A percentile compares a stretch with the other conserved stretches of the same genome.
These are phyloP conservation scores for Cadophora malorum DNA, from an alignment of 2,329 filamentous ascomycete genomes.

Conservation along the genomic window DNA sequence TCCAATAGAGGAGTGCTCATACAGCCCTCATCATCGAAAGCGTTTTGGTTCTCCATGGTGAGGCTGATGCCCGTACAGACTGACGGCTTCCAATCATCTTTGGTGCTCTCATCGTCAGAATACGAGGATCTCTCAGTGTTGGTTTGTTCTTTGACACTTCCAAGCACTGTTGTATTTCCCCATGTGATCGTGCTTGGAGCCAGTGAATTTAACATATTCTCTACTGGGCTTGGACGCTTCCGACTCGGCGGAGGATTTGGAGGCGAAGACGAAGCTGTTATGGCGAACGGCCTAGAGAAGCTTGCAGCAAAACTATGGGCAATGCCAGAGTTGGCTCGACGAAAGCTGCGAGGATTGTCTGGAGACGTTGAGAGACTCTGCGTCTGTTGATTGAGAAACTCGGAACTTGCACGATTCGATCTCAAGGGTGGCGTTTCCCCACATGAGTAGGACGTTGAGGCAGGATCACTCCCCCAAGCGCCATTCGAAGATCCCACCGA, in stretches of 20 bases:
- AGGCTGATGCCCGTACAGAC: conserved; percentile 48
- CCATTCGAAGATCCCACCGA: conserved; percentile 64
- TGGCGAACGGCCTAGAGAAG: conserved; percentile 52
- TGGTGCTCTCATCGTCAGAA: conserved; percentile 42
- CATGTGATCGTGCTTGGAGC: conserved; percentile 51
- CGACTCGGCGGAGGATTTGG: conserved; percentile 50
- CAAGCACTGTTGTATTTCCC: conserved; percentile 48
- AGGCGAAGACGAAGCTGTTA: conserved; percentile 51
- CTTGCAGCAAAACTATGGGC: conserved; percentile 62
- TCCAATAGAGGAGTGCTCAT: conserved; percentile 65
- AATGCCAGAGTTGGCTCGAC: conserved; percentile 61
- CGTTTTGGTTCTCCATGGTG: conserved; percentile 64
- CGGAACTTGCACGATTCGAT: conserved; percentile 54
- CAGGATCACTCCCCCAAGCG: conserved; percentile 59
- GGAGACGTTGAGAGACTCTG: conserved; percentile 66
- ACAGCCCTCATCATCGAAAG: conserved; percentile 73
- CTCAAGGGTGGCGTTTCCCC: conserved; percentile 64
- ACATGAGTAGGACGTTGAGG: conserved; percentile 64
- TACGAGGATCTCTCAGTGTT: conserved; percentile 36
- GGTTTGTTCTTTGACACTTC: conserved; percentile 45
- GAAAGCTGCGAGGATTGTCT: conserved; percentile 57
- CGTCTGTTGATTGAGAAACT: conserved; percentile 54
- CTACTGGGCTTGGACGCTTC: conserved; percentile 67
- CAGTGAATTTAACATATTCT: conserved; percentile 62
- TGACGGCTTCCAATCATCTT: conserved; percentile 34